phyloP scores from a whole-genome alignment of 2,329 filamentous ascomycete species.

The Monosporascus ibericus region DNA sequence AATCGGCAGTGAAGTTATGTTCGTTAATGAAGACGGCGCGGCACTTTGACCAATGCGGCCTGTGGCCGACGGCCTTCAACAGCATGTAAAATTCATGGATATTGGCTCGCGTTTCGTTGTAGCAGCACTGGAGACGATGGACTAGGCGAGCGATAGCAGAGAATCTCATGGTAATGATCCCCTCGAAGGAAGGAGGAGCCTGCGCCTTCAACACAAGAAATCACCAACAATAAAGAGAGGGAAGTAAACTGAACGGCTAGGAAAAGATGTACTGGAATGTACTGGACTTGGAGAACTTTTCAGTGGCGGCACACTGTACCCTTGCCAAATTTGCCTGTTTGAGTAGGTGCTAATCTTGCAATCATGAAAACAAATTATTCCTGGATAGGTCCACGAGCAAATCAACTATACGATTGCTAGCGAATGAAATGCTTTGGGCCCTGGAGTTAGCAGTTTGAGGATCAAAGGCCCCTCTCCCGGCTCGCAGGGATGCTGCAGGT shows the following conservation, averaged over 20 bases:
- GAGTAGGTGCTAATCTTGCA: no score
- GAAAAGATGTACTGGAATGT: background rate
- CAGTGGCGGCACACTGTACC: background rate
- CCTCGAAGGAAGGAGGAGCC: background rate
- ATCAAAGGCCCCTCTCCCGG: no score
- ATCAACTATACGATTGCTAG: no score
- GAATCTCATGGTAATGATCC: background rate
- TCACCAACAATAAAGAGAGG: background rate
- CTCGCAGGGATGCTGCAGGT: background rate
- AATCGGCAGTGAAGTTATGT: slow-evolving; percentile 32
- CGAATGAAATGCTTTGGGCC: background rate
- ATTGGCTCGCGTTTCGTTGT: slow-evolving; percentile 19
- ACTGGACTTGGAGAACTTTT: background rate
- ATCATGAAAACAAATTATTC: no score
- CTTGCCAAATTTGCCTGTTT: no score
- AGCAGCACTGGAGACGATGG: background rate
- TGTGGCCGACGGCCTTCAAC: slow-evolving; percentile 45
- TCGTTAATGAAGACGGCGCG: slow-evolving; percentile 36
- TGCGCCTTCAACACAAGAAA: no score
- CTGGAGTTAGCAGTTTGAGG: background rate
- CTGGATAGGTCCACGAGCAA: no score
- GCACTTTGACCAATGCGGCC: slow-evolving; percentile 41
- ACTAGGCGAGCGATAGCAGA: background rate
- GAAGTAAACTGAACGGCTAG: background rate
- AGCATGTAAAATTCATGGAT: slow-evolving; percentile 33